phyloP scores from a whole-genome alignment of 1,284 basidiomycete genomes.

The Puccinia coronata region DNA sequence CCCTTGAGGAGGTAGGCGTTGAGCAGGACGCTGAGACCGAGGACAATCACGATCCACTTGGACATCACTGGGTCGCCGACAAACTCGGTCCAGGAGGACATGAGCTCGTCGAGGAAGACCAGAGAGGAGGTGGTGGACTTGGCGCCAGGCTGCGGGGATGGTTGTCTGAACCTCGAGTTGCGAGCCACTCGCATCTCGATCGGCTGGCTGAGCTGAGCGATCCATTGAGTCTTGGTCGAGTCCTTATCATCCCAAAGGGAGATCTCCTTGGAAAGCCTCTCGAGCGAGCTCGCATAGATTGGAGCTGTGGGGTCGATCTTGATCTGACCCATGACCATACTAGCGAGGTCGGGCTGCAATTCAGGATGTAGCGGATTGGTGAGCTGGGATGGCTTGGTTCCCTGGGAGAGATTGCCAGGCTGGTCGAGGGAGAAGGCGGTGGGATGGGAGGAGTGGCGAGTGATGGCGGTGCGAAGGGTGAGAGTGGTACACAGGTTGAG shows the following conservation, averaged over 20 bases:
- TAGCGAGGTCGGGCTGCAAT: not conserved
- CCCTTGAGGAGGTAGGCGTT: no score
- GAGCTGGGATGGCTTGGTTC: no score
- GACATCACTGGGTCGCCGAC: conserved; percentile 91
- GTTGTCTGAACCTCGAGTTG: no score
- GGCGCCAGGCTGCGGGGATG: no score
- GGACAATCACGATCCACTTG: conserved; percentile 99
- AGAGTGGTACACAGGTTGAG: conserved; percentile 92
- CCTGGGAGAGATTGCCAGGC: no score
- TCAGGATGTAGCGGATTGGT: conserved; percentile 48
- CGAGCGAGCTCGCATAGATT: conserved; percentile 1
- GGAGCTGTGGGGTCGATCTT: conserved; percentile 25
- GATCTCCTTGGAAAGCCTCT: no score
- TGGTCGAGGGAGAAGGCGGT: no score
- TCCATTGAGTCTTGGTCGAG: conserved; percentile 54
- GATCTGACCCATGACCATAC: no score
- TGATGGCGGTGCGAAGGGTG: conserved; percentile 70
- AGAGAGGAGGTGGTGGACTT: conserved; percentile 59
- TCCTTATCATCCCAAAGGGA: not conserved
- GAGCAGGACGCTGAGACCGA: no score
- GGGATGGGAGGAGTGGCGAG: conserved; percentile 66
- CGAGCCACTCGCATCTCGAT: no score
- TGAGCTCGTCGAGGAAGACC: conserved; percentile 75
- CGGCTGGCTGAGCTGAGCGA: no score
- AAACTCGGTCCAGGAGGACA: conserved; percentile 89